Evolutionary conservation across 1,139 yeast genomes (phyloP).

Genomic region (Pichia cactophila): DNA sequence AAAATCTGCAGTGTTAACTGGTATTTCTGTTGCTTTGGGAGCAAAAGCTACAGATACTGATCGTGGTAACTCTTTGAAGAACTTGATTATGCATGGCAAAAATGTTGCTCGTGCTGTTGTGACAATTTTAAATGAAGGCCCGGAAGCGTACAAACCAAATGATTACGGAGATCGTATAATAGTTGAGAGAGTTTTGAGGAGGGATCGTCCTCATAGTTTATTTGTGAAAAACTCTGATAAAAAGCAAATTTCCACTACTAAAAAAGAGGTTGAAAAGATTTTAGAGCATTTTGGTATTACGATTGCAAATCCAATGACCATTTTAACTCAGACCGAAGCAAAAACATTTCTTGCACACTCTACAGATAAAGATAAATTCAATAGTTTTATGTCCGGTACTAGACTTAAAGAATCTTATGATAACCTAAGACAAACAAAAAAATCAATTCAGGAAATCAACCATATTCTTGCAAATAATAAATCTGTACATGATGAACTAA

Average conservation of each 20-base stretch:
- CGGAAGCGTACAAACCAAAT: constrained; percentile 55
- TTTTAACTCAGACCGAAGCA: constrained; percentile 91
- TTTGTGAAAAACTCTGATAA: constrained; percentile 46
- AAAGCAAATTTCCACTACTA: constrained; percentile 50
- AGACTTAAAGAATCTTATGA: constrained; percentile 54
- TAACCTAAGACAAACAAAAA: constrained; percentile 39
- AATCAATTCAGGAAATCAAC: constrained; percentile 38
- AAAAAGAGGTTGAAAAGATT: constrained; percentile 59
- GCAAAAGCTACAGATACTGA: constrained; percentile 89
- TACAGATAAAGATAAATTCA: constrained; percentile 61
- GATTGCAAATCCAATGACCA: constrained; percentile 87
- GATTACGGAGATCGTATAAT: constrained; percentile 61
- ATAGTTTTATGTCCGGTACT: constrained; percentile 74
- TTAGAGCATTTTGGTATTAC: constrained; percentile 67
- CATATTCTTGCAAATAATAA: constrained; percentile 28
- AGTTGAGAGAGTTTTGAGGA: constrained; percentile 61
- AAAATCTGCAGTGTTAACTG: constrained; percentile 86
- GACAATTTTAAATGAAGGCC: constrained; percentile 55
- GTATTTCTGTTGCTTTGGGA: constrained; percentile 87
- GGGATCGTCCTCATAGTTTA: constrained; percentile 45
- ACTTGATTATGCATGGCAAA: constrained; percentile 72
- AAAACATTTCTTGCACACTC: constrained; percentile 78
- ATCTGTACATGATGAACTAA: constrained; percentile 20
- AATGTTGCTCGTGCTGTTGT: constrained; percentile 55
- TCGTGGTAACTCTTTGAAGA: constrained; percentile 66